Evolutionary conservation across 164 flowering plant genomes (phyloP).

Genomic region (Magnolia sinica): DNA sequence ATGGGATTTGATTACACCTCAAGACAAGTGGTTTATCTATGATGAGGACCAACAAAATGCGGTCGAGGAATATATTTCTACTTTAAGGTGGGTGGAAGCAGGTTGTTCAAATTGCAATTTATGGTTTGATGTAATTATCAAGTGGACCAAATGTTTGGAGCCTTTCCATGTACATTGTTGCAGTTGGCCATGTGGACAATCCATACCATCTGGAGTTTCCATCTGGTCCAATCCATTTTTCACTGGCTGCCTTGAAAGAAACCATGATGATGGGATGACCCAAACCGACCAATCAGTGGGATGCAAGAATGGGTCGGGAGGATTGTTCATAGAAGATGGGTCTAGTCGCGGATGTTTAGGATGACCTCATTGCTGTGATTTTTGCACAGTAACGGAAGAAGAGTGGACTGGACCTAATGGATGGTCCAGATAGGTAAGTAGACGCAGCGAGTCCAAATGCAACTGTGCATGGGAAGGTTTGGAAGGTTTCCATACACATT

Average conservation of each 20-base stretch:
- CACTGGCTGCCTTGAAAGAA: no score
- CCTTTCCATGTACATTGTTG: no score
- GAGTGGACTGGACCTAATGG: neutral
- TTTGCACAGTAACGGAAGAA: neutral
- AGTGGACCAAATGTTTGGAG: no score
- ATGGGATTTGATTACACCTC: conserved; percentile 17
- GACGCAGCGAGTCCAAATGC: neutral
- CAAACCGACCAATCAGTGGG: no score
- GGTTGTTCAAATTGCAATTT: neutral
- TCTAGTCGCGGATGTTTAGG: neutral
- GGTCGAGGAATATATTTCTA: conserved; percentile 27
- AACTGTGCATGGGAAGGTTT: neutral
- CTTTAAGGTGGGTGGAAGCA: conserved; percentile 25
- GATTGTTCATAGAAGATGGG: neutral
- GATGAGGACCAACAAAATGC: conserved; percentile 22
- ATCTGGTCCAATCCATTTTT: no score
- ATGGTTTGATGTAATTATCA: neutral
- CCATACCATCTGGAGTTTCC: no score
- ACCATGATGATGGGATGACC: no score
- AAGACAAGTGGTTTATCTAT: conserved; percentile 39
- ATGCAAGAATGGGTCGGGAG: no score
- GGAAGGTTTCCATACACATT: neutral
- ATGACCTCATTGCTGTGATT: neutral
- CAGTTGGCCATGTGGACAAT: no score
- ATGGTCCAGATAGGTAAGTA: no score